phyloP scores from a whole-genome alignment of 2,329 filamentous ascomycete genomes.

The Ascocoryne sarcoides region DNA sequence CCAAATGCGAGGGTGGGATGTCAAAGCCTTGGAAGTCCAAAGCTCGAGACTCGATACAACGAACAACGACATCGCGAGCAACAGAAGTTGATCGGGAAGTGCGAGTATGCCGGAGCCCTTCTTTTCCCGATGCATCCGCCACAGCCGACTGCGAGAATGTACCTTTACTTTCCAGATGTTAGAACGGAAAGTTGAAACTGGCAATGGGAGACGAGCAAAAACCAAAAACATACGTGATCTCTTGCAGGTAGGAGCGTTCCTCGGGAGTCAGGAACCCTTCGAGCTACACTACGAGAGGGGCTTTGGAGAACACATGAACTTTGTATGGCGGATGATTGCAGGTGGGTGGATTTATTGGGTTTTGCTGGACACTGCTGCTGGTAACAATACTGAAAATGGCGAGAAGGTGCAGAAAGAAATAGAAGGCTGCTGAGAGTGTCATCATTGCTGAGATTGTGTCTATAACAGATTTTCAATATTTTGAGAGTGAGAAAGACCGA shows the following conservation, averaged over 20 bases:
- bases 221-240: conserved; percentile 35
- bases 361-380: background rate
- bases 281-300: conserved; percentile 48
- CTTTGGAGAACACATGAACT: conserved; percentile 40
- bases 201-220: background rate
- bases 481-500: no score
- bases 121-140: conserved; percentile 37
- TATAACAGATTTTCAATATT: no score
- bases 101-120: conserved; percentile 36
- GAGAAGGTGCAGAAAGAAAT: conserved; percentile 1
- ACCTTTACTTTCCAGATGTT: conserved; percentile 8
- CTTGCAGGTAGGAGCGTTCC: conserved; percentile 41
- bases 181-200: conserved; percentile 1
- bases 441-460: no score
- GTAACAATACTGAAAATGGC: conserved; percentile 1
- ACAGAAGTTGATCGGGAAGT: conserved; percentile 40
- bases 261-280: conserved; percentile 39
- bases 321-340: conserved; percentile 15
- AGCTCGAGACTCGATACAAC: conserved; percentile 48
- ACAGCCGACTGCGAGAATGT: conserved; percentile 36
- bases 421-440: no score
- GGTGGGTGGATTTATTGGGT: background rate
- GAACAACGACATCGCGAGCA: conserved; percentile 36
- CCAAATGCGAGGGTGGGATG: conserved; percentile 43
- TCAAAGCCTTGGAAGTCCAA: conserved; percentile 47